Percentiles rank a stretch among this genome's conserved stretches.
These are phyloP conservation scores for Fragaria vesca DNA, from an alignment of 306 rosid species.

Conservation along the genomic window DNA sequence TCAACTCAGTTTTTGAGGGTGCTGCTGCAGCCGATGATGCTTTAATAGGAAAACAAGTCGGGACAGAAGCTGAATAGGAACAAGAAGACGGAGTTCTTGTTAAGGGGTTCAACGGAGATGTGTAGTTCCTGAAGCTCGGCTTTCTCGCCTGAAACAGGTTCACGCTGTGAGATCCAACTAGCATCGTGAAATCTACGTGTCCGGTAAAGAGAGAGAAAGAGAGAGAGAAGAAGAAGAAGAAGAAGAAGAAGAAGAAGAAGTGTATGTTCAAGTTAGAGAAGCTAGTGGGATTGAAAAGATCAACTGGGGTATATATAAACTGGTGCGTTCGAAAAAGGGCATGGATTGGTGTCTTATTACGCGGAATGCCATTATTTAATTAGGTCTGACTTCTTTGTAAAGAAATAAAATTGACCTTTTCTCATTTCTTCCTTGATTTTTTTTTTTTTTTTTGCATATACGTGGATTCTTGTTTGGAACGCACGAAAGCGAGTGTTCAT, in stretches of 20 bases:
- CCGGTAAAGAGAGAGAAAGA: not conserved
- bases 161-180: conserved; percentile 42
- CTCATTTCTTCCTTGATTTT: not conserved
- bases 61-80: conserved; percentile 17
- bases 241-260: not conserved
- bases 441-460: not conserved
- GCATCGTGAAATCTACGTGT: conserved; percentile 33
- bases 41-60: conserved; percentile 7
- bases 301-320: conserved; percentile 4
- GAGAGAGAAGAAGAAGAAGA: not conserved
- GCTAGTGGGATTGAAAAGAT: not conserved
- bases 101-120: conserved; percentile 55
- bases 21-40: conserved; percentile 13
- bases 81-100: conserved; percentile 22
- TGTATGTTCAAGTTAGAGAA: not conserved
- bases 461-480: not conserved
- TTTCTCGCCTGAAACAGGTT: conserved; percentile 45
- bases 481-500: not conserved
- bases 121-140: conserved; percentile 45
- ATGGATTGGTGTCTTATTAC: not conserved
- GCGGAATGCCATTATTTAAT: not conserved
- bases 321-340: not conserved
- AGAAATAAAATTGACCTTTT: conserved; percentile 15
- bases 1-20: conserved; percentile 16
- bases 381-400: not conserved